Evolutionary conservation across 257 asterid genomes (phyloP).

Genomic region (Solanum chiquidenum): DNA sequence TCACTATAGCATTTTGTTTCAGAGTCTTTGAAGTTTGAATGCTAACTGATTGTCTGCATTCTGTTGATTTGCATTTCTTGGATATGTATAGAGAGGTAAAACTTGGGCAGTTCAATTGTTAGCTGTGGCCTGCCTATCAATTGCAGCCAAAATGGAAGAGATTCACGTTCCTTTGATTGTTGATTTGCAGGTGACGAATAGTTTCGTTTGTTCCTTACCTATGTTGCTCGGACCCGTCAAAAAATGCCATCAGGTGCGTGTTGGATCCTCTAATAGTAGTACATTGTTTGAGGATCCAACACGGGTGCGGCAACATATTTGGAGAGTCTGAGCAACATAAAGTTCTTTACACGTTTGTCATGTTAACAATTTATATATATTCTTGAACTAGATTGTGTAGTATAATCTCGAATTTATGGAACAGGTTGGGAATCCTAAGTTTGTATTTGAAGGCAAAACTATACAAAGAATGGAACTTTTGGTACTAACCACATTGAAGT

Average conservation of each 20-base stretch:
- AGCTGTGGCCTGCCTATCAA: conserved; percentile 63
- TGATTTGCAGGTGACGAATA: conserved; percentile 53
- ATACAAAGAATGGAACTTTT: conserved; percentile 69
- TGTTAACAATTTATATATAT: not conserved
- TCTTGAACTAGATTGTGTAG: not conserved
- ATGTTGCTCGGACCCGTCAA: not conserved
- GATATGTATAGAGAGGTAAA: conserved; percentile 31
- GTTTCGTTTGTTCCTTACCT: not conserved
- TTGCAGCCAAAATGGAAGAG: conserved; percentile 73
- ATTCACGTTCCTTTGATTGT: conserved; percentile 35
- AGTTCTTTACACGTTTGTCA: not conserved
- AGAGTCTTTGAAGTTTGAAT: not conserved
- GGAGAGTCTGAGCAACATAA: not conserved
- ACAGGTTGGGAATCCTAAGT: conserved; percentile 53
- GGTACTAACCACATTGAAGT: conserved; percentile 46
- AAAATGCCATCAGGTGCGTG: not conserved
- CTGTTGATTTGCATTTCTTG: not conserved
- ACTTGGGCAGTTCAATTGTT: conserved; percentile 49
- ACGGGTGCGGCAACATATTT: not conserved
- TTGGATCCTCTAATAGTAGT: not conserved
- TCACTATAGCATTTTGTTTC: not conserved
- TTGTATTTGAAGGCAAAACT: conserved; percentile 46
- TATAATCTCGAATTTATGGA: conserved; percentile 1
- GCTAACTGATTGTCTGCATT: conserved; percentile 1
- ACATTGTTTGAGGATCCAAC: not conserved